Percentiles rank a stretch among this genome's conserved stretches.
These are phyloP conservation scores for Mucor indicus DNA, from an alignment of 371 early-diverging fungal genomes.

Conservation along the genomic window DNA sequence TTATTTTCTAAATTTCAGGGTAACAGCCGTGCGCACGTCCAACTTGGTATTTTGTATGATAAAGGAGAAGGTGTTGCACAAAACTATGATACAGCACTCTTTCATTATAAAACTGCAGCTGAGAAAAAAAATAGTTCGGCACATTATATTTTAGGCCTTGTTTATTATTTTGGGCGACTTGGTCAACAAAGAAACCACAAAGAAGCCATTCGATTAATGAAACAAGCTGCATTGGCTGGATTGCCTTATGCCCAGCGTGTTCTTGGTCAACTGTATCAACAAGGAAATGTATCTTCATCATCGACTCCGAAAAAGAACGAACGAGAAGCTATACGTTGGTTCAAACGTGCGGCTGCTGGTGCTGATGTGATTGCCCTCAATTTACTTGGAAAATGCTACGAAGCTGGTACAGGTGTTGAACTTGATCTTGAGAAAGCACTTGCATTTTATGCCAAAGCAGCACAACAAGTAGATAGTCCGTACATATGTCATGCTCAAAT, in stretches of 20 bases:
- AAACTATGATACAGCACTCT: conserved; percentile 25
- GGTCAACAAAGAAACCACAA: conserved; percentile 27
- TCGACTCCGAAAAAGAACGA: conserved; percentile 24
- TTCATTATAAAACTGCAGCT: conserved; percentile 40
- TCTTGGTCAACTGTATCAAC: conserved; percentile 43
- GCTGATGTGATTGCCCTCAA: conserved; percentile 68
- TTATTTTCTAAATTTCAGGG: conserved; percentile 15
- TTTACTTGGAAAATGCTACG: conserved; percentile 71
- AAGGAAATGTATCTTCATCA: conserved; percentile 7
- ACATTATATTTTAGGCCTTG: conserved; percentile 40
- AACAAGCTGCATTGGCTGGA: conserved; percentile 35
- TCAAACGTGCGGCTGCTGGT: conserved; percentile 58
- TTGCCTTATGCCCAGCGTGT: conserved; percentile 44
- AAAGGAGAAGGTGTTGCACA: conserved; percentile 33
- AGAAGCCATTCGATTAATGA: conserved; percentile 35
- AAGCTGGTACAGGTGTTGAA: conserved; percentile 68
- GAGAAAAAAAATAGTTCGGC: conserved; percentile 31
- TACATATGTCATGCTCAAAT: conserved; percentile 44
- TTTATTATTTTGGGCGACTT: conserved; percentile 33
- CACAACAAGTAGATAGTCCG: conserved; percentile 40
- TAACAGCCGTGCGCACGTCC: conserved; percentile 38
- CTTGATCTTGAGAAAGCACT: conserved; percentile 44
- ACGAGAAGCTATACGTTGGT: conserved; percentile 62
- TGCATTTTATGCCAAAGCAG: conserved; percentile 69
- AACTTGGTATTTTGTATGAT: conserved; percentile 43